Evolutionary conservation across 441 rosid species (phyloP), one percentile per base, ranked within the genome.

Genomic region (Eutrema salsugineum): DNA sequence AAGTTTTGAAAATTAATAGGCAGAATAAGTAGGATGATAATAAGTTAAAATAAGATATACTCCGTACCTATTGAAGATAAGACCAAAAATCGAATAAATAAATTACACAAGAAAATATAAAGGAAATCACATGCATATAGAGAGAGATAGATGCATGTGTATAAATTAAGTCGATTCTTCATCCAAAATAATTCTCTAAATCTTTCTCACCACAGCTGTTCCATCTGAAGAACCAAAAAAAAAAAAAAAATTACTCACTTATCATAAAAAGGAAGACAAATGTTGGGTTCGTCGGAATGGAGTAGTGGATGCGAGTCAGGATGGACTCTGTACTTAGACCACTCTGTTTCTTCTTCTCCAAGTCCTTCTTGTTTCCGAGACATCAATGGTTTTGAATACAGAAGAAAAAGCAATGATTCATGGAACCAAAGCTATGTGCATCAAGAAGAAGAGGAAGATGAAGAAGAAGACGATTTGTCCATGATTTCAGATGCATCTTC

Each of bases 401-500:
- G 68, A 59, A 36, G 77, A 63, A 77, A 75, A 71, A 71, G 77
- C 40, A 73, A 66, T 24, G 65, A 65, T 24, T 77, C 68, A 38
- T 77, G 81, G 35, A 82, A 73, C 8, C 85, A 80, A 15, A 80
- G 68, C 36, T 83, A 63, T 60, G 17, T 74, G 38, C 42, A 66
- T 67, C 55, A 55, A 42, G 72, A 61, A 1, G 85, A 60, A 1
- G 84, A 80, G 0, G 93, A 78, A 1, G 85, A 11, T 11, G 55
- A 24, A 19, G 93, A 84, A 10, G 92, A 85, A 48, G 97, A 91
- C 8, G 97, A 86, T 59, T 81, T 85, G 77, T 94, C 99, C 2
- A 91, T 94, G 99, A 85, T 91, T 38, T 94, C 99, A 9, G 99
- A 94, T 80, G 99, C 99, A 43, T 91, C 99, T 73, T 94, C 99